phyloP scores from a whole-genome alignment of 2,329 filamentous ascomycete species.

The Mollisia scopiformis region DNA sequence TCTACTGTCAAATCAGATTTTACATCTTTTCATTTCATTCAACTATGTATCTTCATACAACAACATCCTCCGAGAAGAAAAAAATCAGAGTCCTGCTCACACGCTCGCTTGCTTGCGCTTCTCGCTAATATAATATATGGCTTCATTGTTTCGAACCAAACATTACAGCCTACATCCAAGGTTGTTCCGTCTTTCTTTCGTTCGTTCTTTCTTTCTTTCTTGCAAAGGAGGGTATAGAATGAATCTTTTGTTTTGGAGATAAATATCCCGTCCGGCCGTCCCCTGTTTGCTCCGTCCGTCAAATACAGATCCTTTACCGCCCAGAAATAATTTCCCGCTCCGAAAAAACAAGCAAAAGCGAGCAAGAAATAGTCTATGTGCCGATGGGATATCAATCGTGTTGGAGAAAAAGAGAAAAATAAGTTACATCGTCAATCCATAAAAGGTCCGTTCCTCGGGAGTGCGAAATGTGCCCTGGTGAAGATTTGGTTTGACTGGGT shows the following conservation, averaged over 20 bases:
- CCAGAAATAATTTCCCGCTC: neutral
- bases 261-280: neutral
- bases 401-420: constrained; percentile 17
- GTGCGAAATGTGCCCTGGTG: neutral
- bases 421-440: constrained; percentile 19
- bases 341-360: constrained; percentile 15
- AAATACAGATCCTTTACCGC: neutral
- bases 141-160: neutral
- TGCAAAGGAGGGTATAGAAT: neutral
- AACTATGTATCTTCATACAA: neutral
- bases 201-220: too few relatives aligned
- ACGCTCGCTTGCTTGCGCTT: too few relatives aligned
- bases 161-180: neutral
- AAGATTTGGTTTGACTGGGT: neutral
- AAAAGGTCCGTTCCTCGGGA: neutral
- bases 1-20: too few relatives aligned
- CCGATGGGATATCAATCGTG: constrained; percentile 24
- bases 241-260: neutral
- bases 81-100: constrained; percentile 4
- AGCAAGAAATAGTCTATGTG: constrained; percentile 22
- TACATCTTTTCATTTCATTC: too few relatives aligned
- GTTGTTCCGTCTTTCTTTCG: too few relatives aligned
- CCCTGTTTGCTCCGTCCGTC: neutral
- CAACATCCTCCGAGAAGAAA: neutral
- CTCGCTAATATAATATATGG: neutral